Conservation (phyloP, 495 filamentous ascomycete species). For the Lindgomyces ingoldianus region DNA sequence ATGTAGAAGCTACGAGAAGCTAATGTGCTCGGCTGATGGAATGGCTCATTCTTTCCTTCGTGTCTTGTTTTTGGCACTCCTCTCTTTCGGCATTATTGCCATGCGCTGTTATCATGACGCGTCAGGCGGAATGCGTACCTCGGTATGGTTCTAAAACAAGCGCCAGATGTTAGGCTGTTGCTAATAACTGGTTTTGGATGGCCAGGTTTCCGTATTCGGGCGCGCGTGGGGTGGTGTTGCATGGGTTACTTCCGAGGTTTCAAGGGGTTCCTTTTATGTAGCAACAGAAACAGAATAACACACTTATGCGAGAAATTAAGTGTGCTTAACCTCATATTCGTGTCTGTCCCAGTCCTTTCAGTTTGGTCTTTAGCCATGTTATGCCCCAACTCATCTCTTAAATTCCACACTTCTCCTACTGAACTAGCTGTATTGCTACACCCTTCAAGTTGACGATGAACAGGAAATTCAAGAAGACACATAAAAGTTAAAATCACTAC, state of each 20-base stretch:
- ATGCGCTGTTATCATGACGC: neutral
- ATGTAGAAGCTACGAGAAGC: neutral
- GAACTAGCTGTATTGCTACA: too few species aligned
- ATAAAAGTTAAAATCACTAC: too few species aligned
- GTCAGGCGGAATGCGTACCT: neutral
- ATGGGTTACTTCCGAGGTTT: neutral
- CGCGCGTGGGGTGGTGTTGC: neutral
- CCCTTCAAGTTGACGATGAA: too few species aligned
- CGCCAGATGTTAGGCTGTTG: neutral
- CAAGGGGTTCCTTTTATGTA: neutral
- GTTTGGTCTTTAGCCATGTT: too few species aligned
- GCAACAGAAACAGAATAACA: neutral
- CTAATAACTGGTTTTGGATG: neutral
- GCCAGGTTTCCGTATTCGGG: neutral
- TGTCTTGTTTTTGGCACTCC: conserved; percentile 1
- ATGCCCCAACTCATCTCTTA: too few species aligned
- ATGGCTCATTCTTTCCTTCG: neutral
- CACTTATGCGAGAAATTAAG: neutral
- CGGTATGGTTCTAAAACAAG: neutral
- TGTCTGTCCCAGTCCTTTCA: too few species aligned
- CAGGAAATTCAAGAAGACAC: too few species aligned
- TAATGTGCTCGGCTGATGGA: neutral
- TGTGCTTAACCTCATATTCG: neutral
- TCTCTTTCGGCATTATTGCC: neutral
- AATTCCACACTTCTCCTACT: too few species aligned